Percentiles rank a stretch among this genome's conserved stretches.
phyloP scores from a whole-genome alignment of 1,139 yeast genomes.

The Geotrichum australiense region DNA sequence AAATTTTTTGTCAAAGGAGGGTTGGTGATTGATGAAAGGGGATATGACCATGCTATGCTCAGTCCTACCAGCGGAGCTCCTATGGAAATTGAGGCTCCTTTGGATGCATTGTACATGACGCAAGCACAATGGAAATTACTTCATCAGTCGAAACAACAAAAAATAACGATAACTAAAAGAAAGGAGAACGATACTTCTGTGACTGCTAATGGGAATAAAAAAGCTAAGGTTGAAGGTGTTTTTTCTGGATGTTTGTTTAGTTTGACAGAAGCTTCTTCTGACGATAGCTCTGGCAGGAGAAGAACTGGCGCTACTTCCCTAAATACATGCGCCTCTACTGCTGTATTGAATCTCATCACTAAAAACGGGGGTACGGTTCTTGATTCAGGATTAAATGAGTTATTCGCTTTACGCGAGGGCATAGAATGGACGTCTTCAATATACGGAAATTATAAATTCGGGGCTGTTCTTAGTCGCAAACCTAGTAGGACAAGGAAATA shows the following conservation, averaged over 20 bases:
- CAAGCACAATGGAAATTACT: constrained; percentile 20
- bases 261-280: constrained; percentile 27
- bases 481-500: constrained; percentile 66
- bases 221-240: constrained; percentile 21
- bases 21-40: constrained; percentile 7
- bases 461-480: constrained; percentile 55
- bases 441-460: constrained; percentile 40
- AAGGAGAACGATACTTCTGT: not conserved
- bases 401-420: constrained; percentile 17
- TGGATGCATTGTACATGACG: constrained; percentile 22
- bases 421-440: constrained; percentile 1
- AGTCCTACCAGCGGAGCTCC: constrained; percentile 2
- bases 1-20: not conserved
- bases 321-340: too few relatives aligned
- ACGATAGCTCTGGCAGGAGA: constrained; percentile 28
- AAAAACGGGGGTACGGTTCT: constrained; percentile 50
- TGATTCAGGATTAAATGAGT: constrained; percentile 41
- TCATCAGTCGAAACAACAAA: constrained; percentile 19
- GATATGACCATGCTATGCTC: constrained; percentile 11
- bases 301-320: constrained; percentile 33
- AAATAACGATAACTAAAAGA: constrained; percentile 17
- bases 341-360: constrained; percentile 33
- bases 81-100: constrained; percentile 15
- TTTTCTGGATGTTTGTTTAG: constrained; percentile 41
- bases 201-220: not conserved